Percentiles rank a stretch among this genome's conserved stretches.
Conservation (phyloP, 768 basidiomycete genomes). For the Thelephora ganbajun region DNA sequence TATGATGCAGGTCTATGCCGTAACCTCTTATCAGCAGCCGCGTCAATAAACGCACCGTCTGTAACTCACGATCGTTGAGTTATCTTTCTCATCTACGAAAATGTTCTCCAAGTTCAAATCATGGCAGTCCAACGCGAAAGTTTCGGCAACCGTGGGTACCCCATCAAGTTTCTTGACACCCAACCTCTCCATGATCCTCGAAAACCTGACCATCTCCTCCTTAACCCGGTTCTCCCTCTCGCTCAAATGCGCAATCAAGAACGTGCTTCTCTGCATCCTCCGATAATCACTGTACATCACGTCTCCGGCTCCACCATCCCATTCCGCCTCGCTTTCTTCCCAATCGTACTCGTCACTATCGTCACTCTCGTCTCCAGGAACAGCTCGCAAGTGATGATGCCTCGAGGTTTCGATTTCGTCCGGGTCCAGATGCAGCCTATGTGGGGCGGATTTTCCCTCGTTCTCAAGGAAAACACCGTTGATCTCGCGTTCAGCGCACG, state of each 20-base stretch:
- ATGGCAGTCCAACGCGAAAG: constrained; percentile 74
- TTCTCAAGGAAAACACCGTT: constrained; percentile 61
- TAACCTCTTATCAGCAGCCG: constrained; percentile 6
- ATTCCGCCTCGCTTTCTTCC: constrained; percentile 69
- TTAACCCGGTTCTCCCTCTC: constrained; percentile 48
- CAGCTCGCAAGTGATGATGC: constrained; percentile 52
- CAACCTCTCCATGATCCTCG: constrained; percentile 50
- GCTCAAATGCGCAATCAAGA: constrained; percentile 56
- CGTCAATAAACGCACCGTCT: background rate
- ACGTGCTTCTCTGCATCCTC: constrained; percentile 67
- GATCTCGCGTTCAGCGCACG: constrained; percentile 63
- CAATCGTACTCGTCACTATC: constrained; percentile 70
- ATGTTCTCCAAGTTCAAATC: constrained; percentile 78
- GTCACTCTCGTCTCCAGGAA: constrained; percentile 63
- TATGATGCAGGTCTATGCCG: constrained; percentile 62
- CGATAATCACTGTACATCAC: constrained; percentile 75
- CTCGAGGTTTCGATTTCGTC: constrained; percentile 59
- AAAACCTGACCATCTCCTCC: constrained; percentile 63
- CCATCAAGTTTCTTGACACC: constrained; percentile 11
- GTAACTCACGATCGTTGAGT: constrained; percentile 53
- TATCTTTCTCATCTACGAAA: constrained; percentile 61
- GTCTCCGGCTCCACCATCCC: constrained; percentile 60
- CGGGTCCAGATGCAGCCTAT: constrained; percentile 69
- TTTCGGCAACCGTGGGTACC: constrained; percentile 23
- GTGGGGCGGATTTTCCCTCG: constrained; percentile 64